Conservation (phyloP, 2,329 filamentous ascomycete species). For the Diaporthe destruens region DNA sequence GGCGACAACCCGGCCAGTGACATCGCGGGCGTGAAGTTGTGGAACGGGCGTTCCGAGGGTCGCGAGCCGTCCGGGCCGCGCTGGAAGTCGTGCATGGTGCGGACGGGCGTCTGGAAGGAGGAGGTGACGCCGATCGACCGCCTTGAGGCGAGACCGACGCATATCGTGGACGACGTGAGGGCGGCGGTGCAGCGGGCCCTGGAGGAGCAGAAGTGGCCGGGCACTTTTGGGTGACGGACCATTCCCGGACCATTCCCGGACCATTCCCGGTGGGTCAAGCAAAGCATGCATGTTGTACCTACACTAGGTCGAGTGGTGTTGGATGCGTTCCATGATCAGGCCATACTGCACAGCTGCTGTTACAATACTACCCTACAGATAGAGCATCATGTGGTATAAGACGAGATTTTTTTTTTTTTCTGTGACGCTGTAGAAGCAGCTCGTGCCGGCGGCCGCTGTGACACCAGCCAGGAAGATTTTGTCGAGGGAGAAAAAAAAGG, state of each 20-base stretch:
- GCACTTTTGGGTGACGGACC: slow-evolving; percentile 34
- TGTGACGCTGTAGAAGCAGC: not conserved
- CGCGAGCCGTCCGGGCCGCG: slow-evolving; percentile 54
- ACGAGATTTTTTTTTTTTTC: not conserved
- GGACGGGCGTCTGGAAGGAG: slow-evolving; percentile 79
- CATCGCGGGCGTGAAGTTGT: slow-evolving; percentile 85
- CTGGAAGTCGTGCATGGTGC: slow-evolving; percentile 83
- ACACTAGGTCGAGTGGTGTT: no score
- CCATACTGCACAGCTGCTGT: not conserved
- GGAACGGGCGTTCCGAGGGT: slow-evolving; percentile 59
- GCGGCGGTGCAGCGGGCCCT: slow-evolving; percentile 84
- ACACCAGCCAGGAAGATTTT: not conserved
- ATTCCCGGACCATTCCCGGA: no score
- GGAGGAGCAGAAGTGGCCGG: slow-evolving; percentile 63
- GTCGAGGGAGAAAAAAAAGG: not conserved
- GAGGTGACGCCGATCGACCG: not conserved
- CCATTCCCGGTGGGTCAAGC: no score
- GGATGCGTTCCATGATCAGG: not conserved
- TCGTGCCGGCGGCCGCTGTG: not conserved
- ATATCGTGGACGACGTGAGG: slow-evolving; percentile 77
- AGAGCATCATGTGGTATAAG: not conserved
- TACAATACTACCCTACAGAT: not conserved
- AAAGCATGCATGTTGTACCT: not conserved
- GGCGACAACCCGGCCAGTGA: slow-evolving; percentile 93
- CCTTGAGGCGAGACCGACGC: slow-evolving; percentile 3